Conservation (phyloP, 2,329 filamentous ascomycete genomes). For the Chrysoporthe deuterocubensis region DNA sequence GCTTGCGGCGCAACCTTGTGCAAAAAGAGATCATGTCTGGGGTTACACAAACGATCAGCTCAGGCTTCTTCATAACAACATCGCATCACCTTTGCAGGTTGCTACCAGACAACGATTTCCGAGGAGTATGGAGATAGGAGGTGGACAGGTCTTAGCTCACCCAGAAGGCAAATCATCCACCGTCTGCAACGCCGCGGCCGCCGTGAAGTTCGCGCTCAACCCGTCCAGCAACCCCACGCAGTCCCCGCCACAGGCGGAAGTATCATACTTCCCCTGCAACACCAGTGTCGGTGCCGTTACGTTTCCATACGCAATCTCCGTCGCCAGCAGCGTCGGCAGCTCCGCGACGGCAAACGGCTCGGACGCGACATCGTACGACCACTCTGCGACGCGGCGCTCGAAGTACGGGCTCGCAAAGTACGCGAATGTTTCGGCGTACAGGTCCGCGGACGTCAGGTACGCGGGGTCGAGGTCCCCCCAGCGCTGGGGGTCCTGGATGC, state of each 20-base stretch:
- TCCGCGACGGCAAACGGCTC: conserved; percentile 38
- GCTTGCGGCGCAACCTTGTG: conserved; percentile 36
- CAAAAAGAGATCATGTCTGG: conserved; percentile 37
- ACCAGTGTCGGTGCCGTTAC: conserved; percentile 35
- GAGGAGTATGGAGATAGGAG: background rate
- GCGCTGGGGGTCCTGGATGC: conserved; percentile 31
- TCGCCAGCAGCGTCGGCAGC: conserved; percentile 36
- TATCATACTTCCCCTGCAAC: conserved; percentile 36
- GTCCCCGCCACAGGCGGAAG: conserved; percentile 38
- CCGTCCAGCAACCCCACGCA: conserved; percentile 34
- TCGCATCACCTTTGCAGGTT: too few relatives aligned
- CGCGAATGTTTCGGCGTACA: conserved; percentile 35
- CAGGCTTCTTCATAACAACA: too few relatives aligned
- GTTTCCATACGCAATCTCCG: conserved; percentile 30
- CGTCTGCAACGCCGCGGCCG: conserved; percentile 32
- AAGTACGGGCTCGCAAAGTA: conserved; percentile 35
- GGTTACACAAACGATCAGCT: background rate
- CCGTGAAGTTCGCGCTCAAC: conserved; percentile 30
- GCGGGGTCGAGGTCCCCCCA: conserved; percentile 36
- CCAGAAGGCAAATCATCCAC: conserved; percentile 38
- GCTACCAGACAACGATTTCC: background rate
- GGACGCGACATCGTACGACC: conserved; percentile 35
- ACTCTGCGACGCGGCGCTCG: conserved; percentile 36
- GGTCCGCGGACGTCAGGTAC: conserved; percentile 35
- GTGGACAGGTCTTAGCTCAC: conserved; percentile 29